phyloP scores from a whole-genome alignment of 208 protist genomes.

The Porcisia deanei region DNA sequence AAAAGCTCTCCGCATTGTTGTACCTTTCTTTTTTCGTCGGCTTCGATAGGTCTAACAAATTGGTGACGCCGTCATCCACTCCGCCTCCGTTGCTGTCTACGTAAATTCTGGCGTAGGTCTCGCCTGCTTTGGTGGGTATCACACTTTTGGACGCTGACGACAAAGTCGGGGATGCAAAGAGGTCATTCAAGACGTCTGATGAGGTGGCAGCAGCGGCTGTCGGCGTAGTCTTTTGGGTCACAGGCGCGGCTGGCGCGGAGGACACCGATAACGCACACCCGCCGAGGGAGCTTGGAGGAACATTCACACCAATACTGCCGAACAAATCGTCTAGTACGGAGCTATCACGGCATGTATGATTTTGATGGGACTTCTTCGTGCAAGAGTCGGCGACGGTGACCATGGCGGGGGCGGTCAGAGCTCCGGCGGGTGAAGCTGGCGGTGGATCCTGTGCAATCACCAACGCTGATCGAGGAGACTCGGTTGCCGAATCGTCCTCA shows the following conservation, averaged over 20 bases:
- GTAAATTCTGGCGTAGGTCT: slow-evolving; percentile 27
- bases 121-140: neutral
- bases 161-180: slow-evolving; percentile 25
- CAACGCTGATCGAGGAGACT: slow-evolving; percentile 7
- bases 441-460: neutral
- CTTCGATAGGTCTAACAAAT: slow-evolving; percentile 74
- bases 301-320: slow-evolving; percentile 34
- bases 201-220: slow-evolving; percentile 2
- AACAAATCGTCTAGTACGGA: slow-evolving; percentile 69
- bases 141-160: neutral
- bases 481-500: slow-evolving; percentile 51
- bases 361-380: neutral
- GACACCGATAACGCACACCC: slow-evolving; percentile 2
- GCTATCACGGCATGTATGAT: neutral
- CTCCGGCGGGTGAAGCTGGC: neutral
- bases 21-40: slow-evolving; percentile 45
- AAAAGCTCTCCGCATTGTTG: slow-evolving; percentile 55
- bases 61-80: slow-evolving; percentile 21
- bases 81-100: slow-evolving; percentile 24
- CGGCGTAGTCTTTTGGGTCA: neutral
- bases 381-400: neutral
- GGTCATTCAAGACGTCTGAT: slow-evolving; percentile 31
- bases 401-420: neutral
- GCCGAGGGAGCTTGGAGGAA: neutral
- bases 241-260: neutral